Percentiles rank a stretch among this genome's conserved stretches.
phyloP scores from a whole-genome alignment of 139 green algal species.

The Picochlorum sp. region DNA sequence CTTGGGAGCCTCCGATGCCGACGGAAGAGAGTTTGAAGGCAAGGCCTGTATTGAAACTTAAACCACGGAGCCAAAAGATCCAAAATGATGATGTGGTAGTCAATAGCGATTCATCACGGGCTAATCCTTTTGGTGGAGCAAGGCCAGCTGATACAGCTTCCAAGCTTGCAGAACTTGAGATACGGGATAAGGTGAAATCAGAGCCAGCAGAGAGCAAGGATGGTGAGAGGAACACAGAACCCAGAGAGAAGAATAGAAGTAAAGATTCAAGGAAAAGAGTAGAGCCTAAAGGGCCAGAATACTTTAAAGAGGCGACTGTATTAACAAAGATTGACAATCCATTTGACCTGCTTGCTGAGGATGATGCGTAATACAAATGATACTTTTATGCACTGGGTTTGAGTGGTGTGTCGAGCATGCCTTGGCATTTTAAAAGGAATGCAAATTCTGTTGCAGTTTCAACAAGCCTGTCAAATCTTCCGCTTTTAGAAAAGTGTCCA shows the following conservation, averaged over 20 bases:
- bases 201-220: background rate
- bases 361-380: background rate
- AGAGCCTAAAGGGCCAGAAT: background rate
- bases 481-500: slow-evolving; percentile 67
- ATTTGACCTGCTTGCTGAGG: slow-evolving; percentile 4
- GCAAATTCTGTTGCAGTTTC: slow-evolving; percentile 57
- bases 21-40: slow-evolving; percentile 10
- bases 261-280: background rate
- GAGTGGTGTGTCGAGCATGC: slow-evolving; percentile 22
- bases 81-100: too few species aligned
- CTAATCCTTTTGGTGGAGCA: slow-evolving; percentile 44
- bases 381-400: slow-evolving; percentile 18
- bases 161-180: slow-evolving; percentile 37
- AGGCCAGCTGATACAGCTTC: slow-evolving; percentile 33
- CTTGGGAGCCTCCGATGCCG: background rate
- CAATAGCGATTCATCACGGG: background rate
- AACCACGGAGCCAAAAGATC: slow-evolving; percentile 8
- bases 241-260: background rate
- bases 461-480: slow-evolving; percentile 46
- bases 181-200: slow-evolving; percentile 20
- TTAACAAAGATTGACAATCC: slow-evolving; percentile 1
- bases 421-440: slow-evolving; percentile 32
- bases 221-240: slow-evolving; percentile 3
- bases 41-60: slow-evolving; percentile 18
- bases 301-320: background rate